phyloP scores from a whole-genome alignment of 208 protist genomes.

The Lotmaria passim region DNA sequence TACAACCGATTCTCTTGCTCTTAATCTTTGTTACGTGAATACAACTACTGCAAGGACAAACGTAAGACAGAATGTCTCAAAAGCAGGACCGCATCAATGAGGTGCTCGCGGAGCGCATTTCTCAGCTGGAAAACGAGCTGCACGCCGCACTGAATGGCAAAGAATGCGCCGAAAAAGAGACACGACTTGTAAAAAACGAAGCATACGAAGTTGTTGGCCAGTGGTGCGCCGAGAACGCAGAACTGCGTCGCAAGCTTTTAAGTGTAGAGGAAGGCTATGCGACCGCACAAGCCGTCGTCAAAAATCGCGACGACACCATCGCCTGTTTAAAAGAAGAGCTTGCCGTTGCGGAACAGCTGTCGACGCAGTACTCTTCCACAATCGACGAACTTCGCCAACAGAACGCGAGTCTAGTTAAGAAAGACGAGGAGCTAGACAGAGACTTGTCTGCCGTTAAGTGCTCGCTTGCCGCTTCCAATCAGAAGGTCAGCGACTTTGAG shows the following conservation, averaged over 20 bases:
- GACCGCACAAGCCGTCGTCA: slow-evolving; percentile 3
- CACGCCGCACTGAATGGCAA: slow-evolving; percentile 36
- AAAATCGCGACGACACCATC: slow-evolving; percentile 26
- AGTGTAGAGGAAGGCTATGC: slow-evolving; percentile 6
- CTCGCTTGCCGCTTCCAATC: slow-evolving; percentile 21
- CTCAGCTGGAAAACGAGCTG: slow-evolving; percentile 75
- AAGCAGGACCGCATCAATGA: slow-evolving; percentile 62
- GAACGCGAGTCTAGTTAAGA: slow-evolving; percentile 7
- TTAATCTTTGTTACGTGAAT: no score
- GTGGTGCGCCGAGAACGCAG: slow-evolving; percentile 64
- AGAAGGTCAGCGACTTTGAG: slow-evolving; percentile 54
- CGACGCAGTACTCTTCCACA: slow-evolving; percentile 27
- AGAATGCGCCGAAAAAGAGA: slow-evolving; percentile 54
- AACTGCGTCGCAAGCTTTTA: slow-evolving; percentile 43
- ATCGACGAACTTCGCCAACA: slow-evolving; percentile 30
- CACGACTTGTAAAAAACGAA: slow-evolving; percentile 58
- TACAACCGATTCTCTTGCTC: slow-evolving; percentile 12
- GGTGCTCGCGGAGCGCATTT: slow-evolving; percentile 71
- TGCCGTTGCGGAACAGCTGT: slow-evolving; percentile 29
- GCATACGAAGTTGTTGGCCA: slow-evolving; percentile 76
- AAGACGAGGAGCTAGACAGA: slow-evolving; percentile 20
- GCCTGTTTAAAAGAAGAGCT: slow-evolving; percentile 37
- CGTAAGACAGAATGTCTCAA: slow-evolving; percentile 43
- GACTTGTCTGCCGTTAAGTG: slow-evolving; percentile 14
- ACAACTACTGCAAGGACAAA: no score